Evolutionary conservation across 106 monocot genomes (phyloP).

Genomic region (Iris macrosiphon): DNA sequence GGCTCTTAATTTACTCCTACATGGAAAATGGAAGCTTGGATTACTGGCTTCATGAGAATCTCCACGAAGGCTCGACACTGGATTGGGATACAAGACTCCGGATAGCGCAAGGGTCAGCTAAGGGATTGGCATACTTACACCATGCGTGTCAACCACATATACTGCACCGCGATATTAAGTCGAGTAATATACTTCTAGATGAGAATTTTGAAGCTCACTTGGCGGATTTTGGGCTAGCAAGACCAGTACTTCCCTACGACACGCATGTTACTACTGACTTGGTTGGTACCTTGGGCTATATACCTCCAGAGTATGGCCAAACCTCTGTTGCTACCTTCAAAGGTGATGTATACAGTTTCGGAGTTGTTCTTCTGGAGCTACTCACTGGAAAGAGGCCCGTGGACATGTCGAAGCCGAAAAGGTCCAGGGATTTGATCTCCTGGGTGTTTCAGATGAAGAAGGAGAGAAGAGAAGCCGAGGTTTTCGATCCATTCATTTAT

Average conservation of each 20-base stretch:
- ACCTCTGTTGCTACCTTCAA: constrained; percentile 43
- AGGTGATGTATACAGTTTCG: constrained; percentile 62
- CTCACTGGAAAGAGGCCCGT: constrained; percentile 49
- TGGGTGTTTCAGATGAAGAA: constrained; percentile 47
- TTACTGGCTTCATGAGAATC: constrained; percentile 70
- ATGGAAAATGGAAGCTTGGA: constrained; percentile 89
- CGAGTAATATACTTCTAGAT: constrained; percentile 72
- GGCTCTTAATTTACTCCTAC: constrained; percentile 67
- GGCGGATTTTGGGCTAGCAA: constrained; percentile 65
- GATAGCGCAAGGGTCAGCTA: constrained; percentile 63
- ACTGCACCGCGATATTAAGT: constrained; percentile 72
- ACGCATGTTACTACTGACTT: constrained; percentile 73
- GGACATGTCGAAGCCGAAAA: constrained; percentile 38
- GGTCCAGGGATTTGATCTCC: constrained; percentile 29
- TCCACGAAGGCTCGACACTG: constrained; percentile 33
- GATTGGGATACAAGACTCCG: constrained; percentile 44
- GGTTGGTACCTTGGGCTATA: constrained; percentile 68
- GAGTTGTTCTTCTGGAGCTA: constrained; percentile 55
- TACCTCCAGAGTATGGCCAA: constrained; percentile 61
- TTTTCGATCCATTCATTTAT: constrained; percentile 34
- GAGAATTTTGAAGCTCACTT: constrained; percentile 50
- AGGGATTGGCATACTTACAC: constrained; percentile 59
- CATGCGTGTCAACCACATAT: constrained; percentile 55
- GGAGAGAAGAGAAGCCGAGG: constrained; percentile 27
- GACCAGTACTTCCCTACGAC: constrained; percentile 42